Base-by-base conservation (phyloP, 2,329 filamentous ascomycete species). In the Nectriaceae sp. region DNA sequence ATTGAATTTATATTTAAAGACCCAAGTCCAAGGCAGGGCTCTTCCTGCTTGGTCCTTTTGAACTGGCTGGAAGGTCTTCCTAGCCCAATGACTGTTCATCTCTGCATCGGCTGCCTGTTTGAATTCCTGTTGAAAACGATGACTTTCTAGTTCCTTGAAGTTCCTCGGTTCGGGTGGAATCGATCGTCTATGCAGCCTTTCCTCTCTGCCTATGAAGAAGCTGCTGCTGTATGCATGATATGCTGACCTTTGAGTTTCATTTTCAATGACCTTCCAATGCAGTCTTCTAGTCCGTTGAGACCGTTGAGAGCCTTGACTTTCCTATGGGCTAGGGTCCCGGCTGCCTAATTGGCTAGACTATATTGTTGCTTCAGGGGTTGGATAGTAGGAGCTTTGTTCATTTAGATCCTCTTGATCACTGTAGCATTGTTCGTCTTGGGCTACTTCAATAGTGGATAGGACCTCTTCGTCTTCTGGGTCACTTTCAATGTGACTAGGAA, bases 1-100 rank as follows among this genome's bases (percentile, higher is more conserved):
- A 38, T 50, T 35, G 20, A 40, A 33, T 20, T 50, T 52, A 29
- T 52, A 49, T 26, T 46, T 49, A n/a, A 48, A 49, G 15, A 49
- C 49, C 29, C 21, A 52, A 4, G 29, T 46, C 3, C 48, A 16
- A 15, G 40, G 46, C 11, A 52, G 24, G 11, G 22, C 11, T 21
- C 29, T 42, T 16, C 21, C 11, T 3, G 19, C 26, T 37, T 21
- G 15, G 35, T 47, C 41, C 18, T 20, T 22, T 16, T 10, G 22
- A 15, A 46, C 37, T 15, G 37, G 20, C 15, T 40, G n/a, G 18
- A 46, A 44, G 11, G 44, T 52, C 5, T 36, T 37, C 37, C 40
- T 19, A 13, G 33, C 5, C 3, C 40, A 13, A 13, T 47, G 19
- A n/a, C 26, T 20, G 2, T 37, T 38, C n/a, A 33, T 44, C 40